phyloP scores from a whole-genome alignment of 495 filamentous ascomycete species.

The Cairneyella variabilis region DNA sequence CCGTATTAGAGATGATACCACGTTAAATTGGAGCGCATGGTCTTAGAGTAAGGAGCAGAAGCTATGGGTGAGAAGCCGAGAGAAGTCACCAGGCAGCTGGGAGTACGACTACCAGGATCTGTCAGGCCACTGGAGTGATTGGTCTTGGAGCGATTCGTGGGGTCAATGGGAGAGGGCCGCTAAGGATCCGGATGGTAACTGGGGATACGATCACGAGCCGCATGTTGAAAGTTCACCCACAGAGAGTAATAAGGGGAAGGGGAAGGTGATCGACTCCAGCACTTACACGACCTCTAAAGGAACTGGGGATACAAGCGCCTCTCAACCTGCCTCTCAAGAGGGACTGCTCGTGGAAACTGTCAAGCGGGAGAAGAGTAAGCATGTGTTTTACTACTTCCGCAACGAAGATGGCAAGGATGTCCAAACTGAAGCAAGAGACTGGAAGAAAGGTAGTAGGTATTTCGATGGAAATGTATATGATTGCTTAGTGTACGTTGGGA shows the following conservation, averaged over 20 bases:
- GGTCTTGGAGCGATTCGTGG: not conserved
- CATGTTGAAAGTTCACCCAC: not conserved
- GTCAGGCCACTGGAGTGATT: not conserved
- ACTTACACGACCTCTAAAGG: not conserved
- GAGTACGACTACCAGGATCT: not conserved
- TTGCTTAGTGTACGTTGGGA: not conserved
- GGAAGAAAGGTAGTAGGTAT: slow-evolving; percentile 1
- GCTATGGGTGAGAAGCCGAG: not conserved
- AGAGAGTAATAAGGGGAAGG: not conserved
- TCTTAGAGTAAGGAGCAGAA: not conserved
- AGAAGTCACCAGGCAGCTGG: not conserved
- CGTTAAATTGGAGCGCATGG: not conserved
- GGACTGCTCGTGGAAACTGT: not conserved
- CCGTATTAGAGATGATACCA: not conserved
- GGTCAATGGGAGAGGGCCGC: not conserved
- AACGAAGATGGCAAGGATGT: not conserved
- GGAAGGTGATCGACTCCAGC: not conserved
- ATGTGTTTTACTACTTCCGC: not conserved
- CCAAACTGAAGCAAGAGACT: not conserved
- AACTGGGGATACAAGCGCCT: not conserved
- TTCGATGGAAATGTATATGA: not conserved
- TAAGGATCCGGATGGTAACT: not conserved
- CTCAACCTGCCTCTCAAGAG: not conserved
- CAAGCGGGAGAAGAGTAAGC: not conserved
- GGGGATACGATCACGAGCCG: not conserved